Evolutionary conservation across 1,284 basidiomycete species (phyloP), one percentile per base, ranked within the genome.

Genomic region (Malassezia slooffiae): DNA sequence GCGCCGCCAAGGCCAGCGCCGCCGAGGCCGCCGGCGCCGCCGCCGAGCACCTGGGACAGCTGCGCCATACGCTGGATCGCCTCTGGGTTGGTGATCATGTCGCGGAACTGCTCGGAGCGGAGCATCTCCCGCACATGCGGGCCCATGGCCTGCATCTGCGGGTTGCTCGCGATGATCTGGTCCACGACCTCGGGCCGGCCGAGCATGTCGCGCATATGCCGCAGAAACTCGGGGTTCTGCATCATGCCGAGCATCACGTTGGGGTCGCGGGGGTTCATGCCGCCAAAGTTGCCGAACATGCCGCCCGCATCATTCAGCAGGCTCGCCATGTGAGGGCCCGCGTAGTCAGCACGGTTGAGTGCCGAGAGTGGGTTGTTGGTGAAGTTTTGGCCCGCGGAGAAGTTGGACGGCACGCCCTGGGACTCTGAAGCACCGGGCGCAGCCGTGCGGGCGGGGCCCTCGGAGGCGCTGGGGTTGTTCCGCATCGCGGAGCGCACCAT

Each of bases 211-310:
- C 62, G 52, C 62, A 66, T 63, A 34, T 67, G 64, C 10, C 47
- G 52, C 34, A 57, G 49, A 15, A 67, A 60, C 20, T 63, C 57
- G 4, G 58, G 57, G 26, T 62, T 60, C 43, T 67, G 55, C 57
- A 67, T 55, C 39, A 62, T 39, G 9, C 57, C 60, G 40, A 67
- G 50, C 56, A 63, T 58, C 49, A 66, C 59, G 43, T 67, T 67
- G 21, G 63, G 63, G 27, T 65, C 64, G 38, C 57, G 53, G 8
- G 58, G 60, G 43, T 67, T 67, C 51, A 65, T 51, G 5, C 55
- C 56, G n/a, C 54, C 57, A 48, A 62, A 54, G 19, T 55, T 50
- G 22, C 58, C 58, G 24, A 60, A 60, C 17, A 54, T 55, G 19
- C 58, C 58, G 23, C 58, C 58, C 32, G 52, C 54, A 28, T 60